A percentile compares a stretch with the other conserved stretches of the same genome.
Conservation (phyloP, 495 filamentous ascomycete species). For the Amorphotheca resinae region DNA sequence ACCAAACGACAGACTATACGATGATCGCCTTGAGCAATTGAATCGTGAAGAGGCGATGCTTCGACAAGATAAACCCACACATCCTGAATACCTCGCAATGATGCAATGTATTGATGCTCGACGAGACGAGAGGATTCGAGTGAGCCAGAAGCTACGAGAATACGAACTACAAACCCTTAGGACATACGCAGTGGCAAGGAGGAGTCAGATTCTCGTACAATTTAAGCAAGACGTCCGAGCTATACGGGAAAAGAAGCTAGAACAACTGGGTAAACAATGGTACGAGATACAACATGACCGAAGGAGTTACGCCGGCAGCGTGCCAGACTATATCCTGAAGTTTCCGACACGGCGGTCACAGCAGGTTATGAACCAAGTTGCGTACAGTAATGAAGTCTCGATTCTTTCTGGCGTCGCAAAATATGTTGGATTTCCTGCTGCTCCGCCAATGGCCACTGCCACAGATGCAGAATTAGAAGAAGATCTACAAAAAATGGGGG, state of each 20-base stretch:
- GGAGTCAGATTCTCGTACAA: slow-evolving; percentile 72
- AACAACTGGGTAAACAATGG: slow-evolving; percentile 69
- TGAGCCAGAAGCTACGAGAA: slow-evolving; percentile 56
- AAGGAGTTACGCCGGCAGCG: slow-evolving; percentile 65
- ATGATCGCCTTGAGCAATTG: slow-evolving; percentile 69
- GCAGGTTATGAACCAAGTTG: slow-evolving; percentile 64
- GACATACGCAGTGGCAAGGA: slow-evolving; percentile 62
- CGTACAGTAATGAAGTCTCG: slow-evolving; percentile 89
- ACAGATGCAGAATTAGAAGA: slow-evolving; percentile 65
- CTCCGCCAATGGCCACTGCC: slow-evolving; percentile 64
- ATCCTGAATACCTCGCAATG: slow-evolving; percentile 79
- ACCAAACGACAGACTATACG: slow-evolving; percentile 51
- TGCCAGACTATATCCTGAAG: slow-evolving; percentile 64
- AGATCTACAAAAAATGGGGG: slow-evolving; percentile 80
- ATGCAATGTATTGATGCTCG: slow-evolving; percentile 71
- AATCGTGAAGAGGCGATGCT: slow-evolving; percentile 79
- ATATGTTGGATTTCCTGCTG: slow-evolving; percentile 89
- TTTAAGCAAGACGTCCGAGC: slow-evolving; percentile 76
- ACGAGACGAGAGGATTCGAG: slow-evolving; percentile 62
- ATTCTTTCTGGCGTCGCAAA: slow-evolving; percentile 84
- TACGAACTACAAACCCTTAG: slow-evolving; percentile 61
- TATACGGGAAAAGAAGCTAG: slow-evolving; percentile 65
- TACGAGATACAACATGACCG: slow-evolving; percentile 88
- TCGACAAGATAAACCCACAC: slow-evolving; percentile 58
- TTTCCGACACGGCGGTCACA: slow-evolving; percentile 60